Percentiles rank a stretch among this genome's conserved stretches.
Evolutionary conservation across 768 basidiomycete genomes (phyloP).

Genomic region (Sarcomyxa edulis): DNA sequence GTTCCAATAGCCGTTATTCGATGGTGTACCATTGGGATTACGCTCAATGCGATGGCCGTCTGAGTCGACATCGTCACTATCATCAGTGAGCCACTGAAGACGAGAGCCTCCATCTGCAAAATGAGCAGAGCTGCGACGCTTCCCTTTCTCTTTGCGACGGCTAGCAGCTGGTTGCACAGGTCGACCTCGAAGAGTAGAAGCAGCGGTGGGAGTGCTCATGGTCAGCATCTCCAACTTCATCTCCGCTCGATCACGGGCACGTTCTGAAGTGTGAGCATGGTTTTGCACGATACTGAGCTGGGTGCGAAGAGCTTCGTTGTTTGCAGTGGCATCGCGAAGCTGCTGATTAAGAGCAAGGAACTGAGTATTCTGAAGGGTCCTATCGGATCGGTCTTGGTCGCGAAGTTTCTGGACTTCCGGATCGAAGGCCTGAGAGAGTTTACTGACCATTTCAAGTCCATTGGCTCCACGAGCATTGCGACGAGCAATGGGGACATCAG

Average conservation of each 20-base stretch:
- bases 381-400: background rate
- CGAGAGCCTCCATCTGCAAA: background rate
- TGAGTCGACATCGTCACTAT: conserved; percentile 6
- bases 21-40: too few species aligned
- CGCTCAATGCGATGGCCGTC: too few species aligned
- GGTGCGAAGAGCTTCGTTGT: background rate
- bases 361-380: conserved; percentile 1
- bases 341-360: conserved; percentile 1
- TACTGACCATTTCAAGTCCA: background rate
- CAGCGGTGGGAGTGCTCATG: too few species aligned
- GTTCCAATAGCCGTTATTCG: too few species aligned
- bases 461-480: conserved; percentile 6
- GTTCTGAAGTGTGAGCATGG: background rate
- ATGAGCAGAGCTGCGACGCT: background rate
- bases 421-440: conserved; percentile 2
- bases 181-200: too few species aligned
- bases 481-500: background rate
- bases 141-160: conserved; percentile 1
- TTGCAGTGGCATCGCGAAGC: background rate
- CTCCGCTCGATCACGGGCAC: conserved; percentile 1
- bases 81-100: conserved; percentile 8
- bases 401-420: background rate
- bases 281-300: background rate
- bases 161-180: background rate
- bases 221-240: conserved; percentile 3